Conservation (phyloP, 2,329 filamentous ascomycete species). For the Periconia sp. region DNA sequence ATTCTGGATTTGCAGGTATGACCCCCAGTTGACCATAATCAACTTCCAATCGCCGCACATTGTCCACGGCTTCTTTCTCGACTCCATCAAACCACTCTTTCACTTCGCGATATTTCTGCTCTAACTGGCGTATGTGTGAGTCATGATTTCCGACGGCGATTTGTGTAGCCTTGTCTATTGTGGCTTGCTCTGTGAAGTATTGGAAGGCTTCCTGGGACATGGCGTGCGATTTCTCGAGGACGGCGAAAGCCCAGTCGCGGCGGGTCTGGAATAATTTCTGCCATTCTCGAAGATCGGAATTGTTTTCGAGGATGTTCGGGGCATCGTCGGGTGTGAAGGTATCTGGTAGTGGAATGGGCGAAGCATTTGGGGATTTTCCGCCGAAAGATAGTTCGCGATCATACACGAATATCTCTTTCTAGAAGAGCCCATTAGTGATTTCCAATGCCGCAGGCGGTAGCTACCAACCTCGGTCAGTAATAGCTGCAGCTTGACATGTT, state of each 20-base stretch:
- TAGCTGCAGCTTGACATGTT: constrained; percentile 78
- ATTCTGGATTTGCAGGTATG: constrained; percentile 65
- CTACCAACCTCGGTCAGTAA: constrained; percentile 73
- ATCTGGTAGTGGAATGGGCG: constrained; percentile 58
- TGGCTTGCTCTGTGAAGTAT: constrained; percentile 71
- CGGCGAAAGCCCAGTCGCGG: constrained; percentile 72
- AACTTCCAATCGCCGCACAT: constrained; percentile 67
- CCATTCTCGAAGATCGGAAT: constrained; percentile 84
- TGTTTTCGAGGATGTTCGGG: constrained; percentile 81
- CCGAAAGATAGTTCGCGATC: constrained; percentile 63
- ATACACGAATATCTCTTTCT: constrained; percentile 92
- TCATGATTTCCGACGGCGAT: constrained; percentile 86
- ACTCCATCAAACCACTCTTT: constrained; percentile 71
- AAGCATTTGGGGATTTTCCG: constrained; percentile 49
- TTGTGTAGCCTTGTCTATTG: constrained; percentile 77
- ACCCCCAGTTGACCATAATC: constrained; percentile 66
- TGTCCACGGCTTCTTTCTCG: constrained; percentile 66
- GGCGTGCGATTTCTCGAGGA: constrained; percentile 68
- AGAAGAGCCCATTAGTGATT: constrained; percentile 1
- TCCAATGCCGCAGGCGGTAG: constrained; percentile 4
- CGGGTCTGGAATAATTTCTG: constrained; percentile 80
- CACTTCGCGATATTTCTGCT: constrained; percentile 70
- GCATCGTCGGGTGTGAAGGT: constrained; percentile 62
- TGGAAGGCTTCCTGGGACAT: constrained; percentile 65
- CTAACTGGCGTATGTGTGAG: constrained; percentile 69